Conservation (phyloP, 129 eudicot species). For the Chrysanthemum makinoi region DNA sequence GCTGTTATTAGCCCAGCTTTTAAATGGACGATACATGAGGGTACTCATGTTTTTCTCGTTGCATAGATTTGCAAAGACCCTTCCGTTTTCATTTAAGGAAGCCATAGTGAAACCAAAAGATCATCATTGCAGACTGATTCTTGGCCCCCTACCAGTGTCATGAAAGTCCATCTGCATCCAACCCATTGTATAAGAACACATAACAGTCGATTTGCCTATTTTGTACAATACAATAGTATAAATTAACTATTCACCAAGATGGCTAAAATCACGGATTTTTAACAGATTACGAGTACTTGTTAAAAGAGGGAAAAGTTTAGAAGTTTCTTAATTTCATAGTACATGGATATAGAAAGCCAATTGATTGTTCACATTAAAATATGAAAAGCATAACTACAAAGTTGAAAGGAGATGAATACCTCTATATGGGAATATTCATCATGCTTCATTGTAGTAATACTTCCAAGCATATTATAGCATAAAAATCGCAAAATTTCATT, state of each 20-base stretch:
- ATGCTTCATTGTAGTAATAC: slow-evolving; percentile 87
- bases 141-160: slow-evolving; percentile 92
- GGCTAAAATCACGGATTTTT: too few species aligned
- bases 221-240: neutral
- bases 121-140: slow-evolving; percentile 98
- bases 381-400: neutral
- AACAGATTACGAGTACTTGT: too few species aligned
- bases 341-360: too few species aligned
- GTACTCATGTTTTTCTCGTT: slow-evolving; percentile 93
- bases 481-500: too few species aligned
- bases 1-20: slow-evolving; percentile 96
- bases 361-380: too few species aligned
- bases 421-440: slow-evolving; percentile 96
- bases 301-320: too few species aligned
- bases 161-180: slow-evolving; percentile 88
- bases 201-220: too few species aligned
- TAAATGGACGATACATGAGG: slow-evolving; percentile 94
- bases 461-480: slow-evolving; percentile 96
- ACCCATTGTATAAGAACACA: neutral
- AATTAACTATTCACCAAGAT: neutral
- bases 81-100: slow-evolving; percentile 77
- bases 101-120: slow-evolving; percentile 98
- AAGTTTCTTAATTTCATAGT: too few species aligned
- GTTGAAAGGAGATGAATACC: slow-evolving; percentile 36
- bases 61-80: slow-evolving; percentile 88